Base-by-base conservation (phyloP, 441 rosid species). In the Mallotus japonicus region DNA sequence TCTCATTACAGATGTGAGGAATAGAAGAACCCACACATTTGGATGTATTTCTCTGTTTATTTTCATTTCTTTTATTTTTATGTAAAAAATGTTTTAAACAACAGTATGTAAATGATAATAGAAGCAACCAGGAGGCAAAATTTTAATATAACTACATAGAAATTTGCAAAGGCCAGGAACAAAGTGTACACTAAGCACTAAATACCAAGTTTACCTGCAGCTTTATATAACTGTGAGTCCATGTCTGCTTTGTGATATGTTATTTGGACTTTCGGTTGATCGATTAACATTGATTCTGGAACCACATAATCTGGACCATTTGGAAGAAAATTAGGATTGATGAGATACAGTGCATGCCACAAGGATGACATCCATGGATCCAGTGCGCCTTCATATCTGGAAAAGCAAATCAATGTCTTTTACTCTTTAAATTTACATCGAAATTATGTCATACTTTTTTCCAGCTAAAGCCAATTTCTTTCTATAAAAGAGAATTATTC, bases 291-390 rank as follows among this genome's bases (percentile, higher is more conserved):
- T 49, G 75, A 76, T 67, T 82, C 86, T 63, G 86, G 75, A 83
- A 71, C 73, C 75, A 79, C 62, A 78, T 77, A 81, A 77, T 87
- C 86, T 68, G 85, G 89, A 74, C 98, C 98, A 73, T 80, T 80
- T 19, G 93, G 98, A 66, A 90, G 88, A 72, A 84, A 81, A 47
- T 83, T 80, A 62, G 96, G 89, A 77, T 82, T 79, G 16, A 87
- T 84, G 80, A 84, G 80, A 82, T 80, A 72, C 83, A 90, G 75
- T 46, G 68, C 62, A 79, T 71, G 85, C 99, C 98, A 93, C 78
- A 93, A 86, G 77, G 92, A 87, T 80, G 78, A 77, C 92, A 91
- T 83, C 99, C 99, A 95, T 34, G 97, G 90, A 84, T 95, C 99
- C 83, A 95, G 78, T 80, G 91, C 86, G 82, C 92, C 97, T 89